Evolutionary conservation across 2,329 filamentous ascomycete species (phyloP).

Genomic region (Leptographium galeiforme): DNA sequence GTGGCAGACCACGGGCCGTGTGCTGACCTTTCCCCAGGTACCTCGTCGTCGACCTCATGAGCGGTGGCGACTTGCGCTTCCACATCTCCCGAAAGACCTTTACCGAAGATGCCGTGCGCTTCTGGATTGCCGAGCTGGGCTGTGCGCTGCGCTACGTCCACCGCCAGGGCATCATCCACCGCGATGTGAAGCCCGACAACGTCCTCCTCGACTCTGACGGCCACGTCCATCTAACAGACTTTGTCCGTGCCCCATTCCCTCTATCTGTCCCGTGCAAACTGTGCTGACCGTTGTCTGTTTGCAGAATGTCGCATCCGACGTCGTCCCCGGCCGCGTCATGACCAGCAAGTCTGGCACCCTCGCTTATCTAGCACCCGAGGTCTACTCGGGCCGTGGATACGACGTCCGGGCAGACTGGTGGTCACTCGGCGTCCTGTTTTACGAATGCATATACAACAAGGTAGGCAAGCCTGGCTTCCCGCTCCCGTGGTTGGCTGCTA

Average conservation of each 20-base stretch:
- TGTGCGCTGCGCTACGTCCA: conserved; percentile 85
- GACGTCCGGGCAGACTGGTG: conserved; percentile 92
- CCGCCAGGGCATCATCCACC: conserved; percentile 73
- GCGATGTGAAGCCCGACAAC: conserved; percentile 87
- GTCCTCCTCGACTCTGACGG: conserved; percentile 77
- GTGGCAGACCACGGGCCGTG: too few species aligned
- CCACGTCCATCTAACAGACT: conserved; percentile 94
- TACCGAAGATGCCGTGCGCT: conserved; percentile 89
- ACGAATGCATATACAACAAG: conserved; percentile 99
- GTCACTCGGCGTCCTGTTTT: conserved; percentile 96
- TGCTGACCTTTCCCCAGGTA: too few species aligned
- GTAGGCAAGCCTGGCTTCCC: too few species aligned
- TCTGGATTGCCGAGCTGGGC: conserved; percentile 91
- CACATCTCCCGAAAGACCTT: conserved; percentile 97
- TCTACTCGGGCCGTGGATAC: conserved; percentile 84
- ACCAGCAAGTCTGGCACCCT: conserved; percentile 95
- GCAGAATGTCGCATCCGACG: conserved; percentile 92
- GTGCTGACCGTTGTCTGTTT: neutral
- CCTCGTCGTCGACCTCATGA: conserved; percentile 96
- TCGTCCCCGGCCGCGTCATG: conserved; percentile 65
- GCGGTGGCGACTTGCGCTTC: conserved; percentile 87
- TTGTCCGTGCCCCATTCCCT: conserved; percentile 49
- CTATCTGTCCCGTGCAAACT: conserved; percentile 5
- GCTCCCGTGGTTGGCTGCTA: too few species aligned
- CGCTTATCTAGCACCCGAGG: conserved; percentile 90